Evolutionary conservation across 495 filamentous ascomycete genomes (phyloP).

Genomic region (Jackrogersella minutella): DNA sequence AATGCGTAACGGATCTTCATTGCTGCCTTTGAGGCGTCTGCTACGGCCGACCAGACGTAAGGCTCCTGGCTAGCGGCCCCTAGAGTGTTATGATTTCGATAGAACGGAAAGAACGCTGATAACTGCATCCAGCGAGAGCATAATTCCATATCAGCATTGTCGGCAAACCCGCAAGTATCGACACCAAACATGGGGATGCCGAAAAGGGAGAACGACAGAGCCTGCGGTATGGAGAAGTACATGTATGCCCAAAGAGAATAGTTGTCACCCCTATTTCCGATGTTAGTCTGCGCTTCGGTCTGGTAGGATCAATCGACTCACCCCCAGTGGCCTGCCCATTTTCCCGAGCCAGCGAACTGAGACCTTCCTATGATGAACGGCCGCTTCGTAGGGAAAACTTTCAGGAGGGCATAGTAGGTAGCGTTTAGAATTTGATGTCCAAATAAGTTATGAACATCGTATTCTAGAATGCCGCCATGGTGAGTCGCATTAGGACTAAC

Average conservation of each 20-base stretch:
- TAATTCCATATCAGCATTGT: constrained; percentile 75
- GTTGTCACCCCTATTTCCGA: constrained; percentile 69
- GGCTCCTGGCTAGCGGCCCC: constrained; percentile 74
- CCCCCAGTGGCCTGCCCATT: constrained; percentile 87
- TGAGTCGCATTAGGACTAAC: constrained; percentile 83
- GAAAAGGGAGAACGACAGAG: constrained; percentile 79
- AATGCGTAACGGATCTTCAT: constrained; percentile 79
- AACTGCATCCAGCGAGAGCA: constrained; percentile 91
- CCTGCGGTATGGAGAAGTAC: constrained; percentile 83
- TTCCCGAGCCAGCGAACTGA: constrained; percentile 82
- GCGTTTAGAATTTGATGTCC: constrained; percentile 81
- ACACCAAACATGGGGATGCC: constrained; percentile 90
- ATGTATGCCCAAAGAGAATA: constrained; percentile 71
- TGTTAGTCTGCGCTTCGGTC: background rate
- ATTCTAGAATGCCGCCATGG: constrained; percentile 72
- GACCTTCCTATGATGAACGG: constrained; percentile 89
- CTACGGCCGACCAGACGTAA: constrained; percentile 75
- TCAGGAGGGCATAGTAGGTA: constrained; percentile 76
- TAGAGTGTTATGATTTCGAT: constrained; percentile 81
- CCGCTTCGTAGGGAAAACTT: constrained; percentile 69
- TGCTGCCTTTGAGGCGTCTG: constrained; percentile 68
- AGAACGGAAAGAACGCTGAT: constrained; percentile 87
- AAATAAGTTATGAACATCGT: constrained; percentile 81
- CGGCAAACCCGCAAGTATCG: constrained; percentile 82
- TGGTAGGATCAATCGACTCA: constrained; percentile 14